A percentile compares a stretch with the other conserved stretches of the same genome.
Evolutionary conservation across 1,284 basidiomycete genomes (phyloP).

Genomic region (Ceratobasidium sp.): DNA sequence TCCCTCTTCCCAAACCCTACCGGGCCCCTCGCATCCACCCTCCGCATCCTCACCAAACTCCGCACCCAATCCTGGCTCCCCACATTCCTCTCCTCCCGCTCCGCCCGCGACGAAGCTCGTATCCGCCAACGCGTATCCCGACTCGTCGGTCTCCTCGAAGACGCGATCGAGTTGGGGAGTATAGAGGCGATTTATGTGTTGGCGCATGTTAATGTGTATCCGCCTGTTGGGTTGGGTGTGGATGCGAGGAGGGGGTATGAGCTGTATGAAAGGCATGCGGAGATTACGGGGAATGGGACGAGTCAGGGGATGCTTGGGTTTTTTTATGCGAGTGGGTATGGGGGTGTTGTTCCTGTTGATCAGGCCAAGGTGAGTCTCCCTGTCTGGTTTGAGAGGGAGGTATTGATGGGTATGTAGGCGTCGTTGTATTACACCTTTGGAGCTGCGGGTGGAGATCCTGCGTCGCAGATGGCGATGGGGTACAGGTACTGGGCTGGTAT

Average conservation of each 20-base stretch:
- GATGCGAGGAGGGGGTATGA: conserved; percentile 70
- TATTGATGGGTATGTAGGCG: conserved; percentile 60
- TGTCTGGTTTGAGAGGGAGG: conserved; percentile 65
- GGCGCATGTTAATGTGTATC: conserved; percentile 68
- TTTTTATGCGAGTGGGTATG: conserved; percentile 87
- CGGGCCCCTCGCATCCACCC: conserved; percentile 67
- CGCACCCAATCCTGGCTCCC: conserved; percentile 62
- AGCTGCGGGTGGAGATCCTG: conserved; percentile 84
- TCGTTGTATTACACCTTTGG: conserved; percentile 94
- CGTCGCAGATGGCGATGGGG: conserved; percentile 91
- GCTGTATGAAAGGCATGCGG: conserved; percentile 69
- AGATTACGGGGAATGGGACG: conserved; percentile 77
- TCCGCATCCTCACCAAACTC: conserved; percentile 72
- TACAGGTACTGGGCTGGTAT: conserved; percentile 98
- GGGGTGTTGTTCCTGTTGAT: conserved; percentile 60
- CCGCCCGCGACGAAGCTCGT: conserved; percentile 44
- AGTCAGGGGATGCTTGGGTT: conserved; percentile 88
- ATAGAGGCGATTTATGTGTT: conserved; percentile 77
- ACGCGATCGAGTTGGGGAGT: conserved; percentile 82
- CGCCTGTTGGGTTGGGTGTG: conserved; percentile 58
- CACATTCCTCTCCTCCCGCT: conserved; percentile 57
- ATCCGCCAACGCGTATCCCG: conserved; percentile 36
- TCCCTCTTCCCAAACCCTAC: conserved; percentile 72
- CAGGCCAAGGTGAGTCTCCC: conserved; percentile 62
- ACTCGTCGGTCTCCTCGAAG: conserved; percentile 75